phyloP scores from a whole-genome alignment of 495 filamentous ascomycete species.

The Xylaria castorea region DNA sequence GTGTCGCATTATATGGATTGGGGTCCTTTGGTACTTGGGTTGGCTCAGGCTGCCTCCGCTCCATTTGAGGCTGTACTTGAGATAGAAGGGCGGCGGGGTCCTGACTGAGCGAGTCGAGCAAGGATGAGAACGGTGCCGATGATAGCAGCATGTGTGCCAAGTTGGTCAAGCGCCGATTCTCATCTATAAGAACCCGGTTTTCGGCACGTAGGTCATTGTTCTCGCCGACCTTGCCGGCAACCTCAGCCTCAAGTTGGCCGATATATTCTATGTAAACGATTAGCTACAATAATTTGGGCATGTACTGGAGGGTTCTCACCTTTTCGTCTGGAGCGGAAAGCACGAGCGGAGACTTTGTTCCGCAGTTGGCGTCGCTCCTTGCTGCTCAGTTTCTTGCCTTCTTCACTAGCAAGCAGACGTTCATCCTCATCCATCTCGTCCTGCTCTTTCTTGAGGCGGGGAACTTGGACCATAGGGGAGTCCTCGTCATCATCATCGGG shows the following conservation, averaged over 20 bases:
- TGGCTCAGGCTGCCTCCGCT: conserved; percentile 49
- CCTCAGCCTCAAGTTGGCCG: conserved; percentile 84
- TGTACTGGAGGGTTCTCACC: conserved; percentile 62
- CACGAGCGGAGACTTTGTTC: conserved; percentile 97
- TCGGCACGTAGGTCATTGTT: conserved; percentile 71
- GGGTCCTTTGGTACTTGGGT: conserved; percentile 66
- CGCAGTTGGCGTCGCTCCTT: conserved; percentile 93
- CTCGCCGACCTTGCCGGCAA: conserved; percentile 74
- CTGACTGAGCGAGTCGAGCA: conserved; percentile 74
- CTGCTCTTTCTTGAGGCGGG: conserved; percentile 77
- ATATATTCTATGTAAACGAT: conserved; percentile 81
- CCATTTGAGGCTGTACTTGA: conserved; percentile 41
- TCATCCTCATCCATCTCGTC: conserved; percentile 99
- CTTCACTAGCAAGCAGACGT: conserved; percentile 87
- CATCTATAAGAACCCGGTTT: conserved; percentile 76
- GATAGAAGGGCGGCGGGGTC: conserved; percentile 50
- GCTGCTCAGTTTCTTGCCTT: conserved; percentile 95
- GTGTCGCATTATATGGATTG: conserved; percentile 65
- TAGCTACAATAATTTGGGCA: conserved; percentile 47
- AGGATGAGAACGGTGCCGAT: conserved; percentile 84
- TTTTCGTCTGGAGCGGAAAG: conserved; percentile 94
- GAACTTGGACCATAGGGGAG: conserved; percentile 62
- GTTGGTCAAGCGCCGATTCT: conserved; percentile 78
- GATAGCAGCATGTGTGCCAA: conserved; percentile 82
- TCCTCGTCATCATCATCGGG: conserved; percentile 54